Conservation (phyloP, 352 stramenopile species). For the Phytophthora vignae region DNA sequence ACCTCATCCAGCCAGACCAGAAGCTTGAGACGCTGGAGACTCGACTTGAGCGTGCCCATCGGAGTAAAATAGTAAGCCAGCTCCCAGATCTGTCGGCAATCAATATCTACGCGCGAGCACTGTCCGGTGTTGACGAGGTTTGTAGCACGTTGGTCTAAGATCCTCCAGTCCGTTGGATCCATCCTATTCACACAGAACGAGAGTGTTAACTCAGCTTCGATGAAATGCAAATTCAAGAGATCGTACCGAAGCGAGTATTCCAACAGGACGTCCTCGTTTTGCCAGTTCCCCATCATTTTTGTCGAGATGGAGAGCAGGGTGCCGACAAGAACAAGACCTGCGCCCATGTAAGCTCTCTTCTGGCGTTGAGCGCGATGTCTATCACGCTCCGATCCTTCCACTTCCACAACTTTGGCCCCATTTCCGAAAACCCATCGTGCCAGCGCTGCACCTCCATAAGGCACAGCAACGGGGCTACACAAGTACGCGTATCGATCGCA, state of each 20-base stretch:
- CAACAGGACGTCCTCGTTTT: constrained; percentile 45
- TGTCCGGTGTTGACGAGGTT: constrained; percentile 15
- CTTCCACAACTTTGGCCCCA: not conserved
- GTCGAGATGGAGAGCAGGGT: constrained; percentile 29
- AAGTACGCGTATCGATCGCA: constrained; percentile 79
- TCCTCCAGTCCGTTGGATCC: constrained; percentile 65
- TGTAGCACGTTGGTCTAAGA: constrained; percentile 43
- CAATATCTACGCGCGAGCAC: constrained; percentile 16
- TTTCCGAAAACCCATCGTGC: constrained; percentile 4
- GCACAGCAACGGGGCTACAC: constrained; percentile 49
- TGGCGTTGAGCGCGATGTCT: constrained; percentile 8
- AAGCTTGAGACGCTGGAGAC: constrained; percentile 35
- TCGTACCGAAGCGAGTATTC: constrained; percentile 42
- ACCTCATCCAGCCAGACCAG: constrained; percentile 21
- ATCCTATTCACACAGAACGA: constrained; percentile 27
- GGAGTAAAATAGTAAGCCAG: constrained; percentile 38
- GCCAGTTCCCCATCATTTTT: constrained; percentile 1
- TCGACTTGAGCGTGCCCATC: constrained; percentile 33
- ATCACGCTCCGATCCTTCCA: constrained; percentile 3
- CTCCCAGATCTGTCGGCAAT: constrained; percentile 29
- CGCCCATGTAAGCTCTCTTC: not conserved
- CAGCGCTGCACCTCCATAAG: constrained; percentile 40
- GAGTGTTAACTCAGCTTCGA: not conserved
- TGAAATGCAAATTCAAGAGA: not conserved
- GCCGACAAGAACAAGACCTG: constrained; percentile 16